Conservation (phyloP, 148 eudicot species). For the Hydrangea macrophylla region DNA sequence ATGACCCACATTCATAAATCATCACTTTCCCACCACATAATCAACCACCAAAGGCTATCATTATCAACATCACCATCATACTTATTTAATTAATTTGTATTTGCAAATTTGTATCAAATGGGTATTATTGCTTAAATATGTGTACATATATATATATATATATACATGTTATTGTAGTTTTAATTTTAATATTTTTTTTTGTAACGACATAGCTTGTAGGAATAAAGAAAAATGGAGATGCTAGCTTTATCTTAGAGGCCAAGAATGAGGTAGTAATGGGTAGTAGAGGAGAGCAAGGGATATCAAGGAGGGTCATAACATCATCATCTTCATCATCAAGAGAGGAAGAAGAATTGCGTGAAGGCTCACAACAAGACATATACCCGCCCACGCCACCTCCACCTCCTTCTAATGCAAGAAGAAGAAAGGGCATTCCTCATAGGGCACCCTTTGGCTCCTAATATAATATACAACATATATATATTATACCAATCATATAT, state of each 20-base stretch:
- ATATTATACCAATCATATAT: no score
- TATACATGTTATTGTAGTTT: conserved; percentile 1
- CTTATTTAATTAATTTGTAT: background rate
- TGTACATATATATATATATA: no score
- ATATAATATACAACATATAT: conserved; percentile 2
- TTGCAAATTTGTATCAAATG: background rate
- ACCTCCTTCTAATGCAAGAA: conserved; percentile 58
- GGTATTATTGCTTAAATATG: conserved; percentile 1
- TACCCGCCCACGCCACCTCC: conserved; percentile 64
- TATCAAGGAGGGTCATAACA: conserved; percentile 28
- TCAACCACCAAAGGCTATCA: conserved; percentile 23
- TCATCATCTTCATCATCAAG: conserved; percentile 26
- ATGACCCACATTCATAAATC: conserved; percentile 33
- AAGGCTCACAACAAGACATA: conserved; percentile 54
- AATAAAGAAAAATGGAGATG: conserved; percentile 76
- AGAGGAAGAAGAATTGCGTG: conserved; percentile 54
- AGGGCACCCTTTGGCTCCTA: conserved; percentile 82
- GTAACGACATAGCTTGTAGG: conserved; percentile 69
- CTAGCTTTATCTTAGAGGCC: conserved; percentile 65
- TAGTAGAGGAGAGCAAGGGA: conserved; percentile 36
- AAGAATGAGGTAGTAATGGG: conserved; percentile 29
- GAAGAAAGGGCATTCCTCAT: conserved; percentile 94
- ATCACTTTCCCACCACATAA: conserved; percentile 31
- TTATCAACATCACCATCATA: conserved; percentile 32
- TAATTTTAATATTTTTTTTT: background rate